These are phyloP conservation scores for Avena insularis DNA, from an alignment of 176 grass and related monocot genomes.

Conservation along the genomic window DNA sequence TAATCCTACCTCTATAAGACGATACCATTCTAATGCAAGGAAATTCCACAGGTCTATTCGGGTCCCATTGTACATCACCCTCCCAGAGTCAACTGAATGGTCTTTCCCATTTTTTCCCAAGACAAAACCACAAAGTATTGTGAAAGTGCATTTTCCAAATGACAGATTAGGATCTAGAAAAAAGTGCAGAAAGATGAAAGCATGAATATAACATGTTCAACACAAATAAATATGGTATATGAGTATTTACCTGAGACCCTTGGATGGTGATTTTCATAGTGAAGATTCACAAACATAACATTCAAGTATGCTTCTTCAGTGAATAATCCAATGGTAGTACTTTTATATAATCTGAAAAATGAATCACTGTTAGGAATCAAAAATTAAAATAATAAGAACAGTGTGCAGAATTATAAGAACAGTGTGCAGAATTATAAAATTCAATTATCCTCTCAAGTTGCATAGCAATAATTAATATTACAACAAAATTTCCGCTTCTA, in stretches of 20 bases:
- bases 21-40: slow-evolving; percentile 88
- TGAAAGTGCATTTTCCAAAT: slow-evolving; percentile 65
- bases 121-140: slow-evolving; percentile 62
- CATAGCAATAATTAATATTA: no score
- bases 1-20: slow-evolving; percentile 70
- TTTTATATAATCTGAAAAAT: slow-evolving; percentile 29
- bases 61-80: slow-evolving; percentile 74
- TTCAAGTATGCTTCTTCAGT: slow-evolving; percentile 76
- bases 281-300: slow-evolving; percentile 77
- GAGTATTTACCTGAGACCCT: no score
- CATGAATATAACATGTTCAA: slow-evolving; percentile 36
- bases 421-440: no score
- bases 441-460: no score
- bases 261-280: slow-evolving; percentile 60
- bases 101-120: slow-evolving; percentile 63
- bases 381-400: background rate
- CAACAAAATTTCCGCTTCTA: no score
- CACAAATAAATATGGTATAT: no score
- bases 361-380: background rate
- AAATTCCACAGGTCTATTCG: slow-evolving; percentile 76
- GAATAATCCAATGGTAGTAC: slow-evolving; percentile 20
- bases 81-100: slow-evolving; percentile 62
- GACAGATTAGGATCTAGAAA: slow-evolving; percentile 59
- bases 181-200: slow-evolving; percentile 20
- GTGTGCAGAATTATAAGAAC: no score